Evolutionary conservation across 23 red algal genomes (phyloP), one percentile per base, ranked within the genome.

Genomic region (Pyropia haitanensis): DNA sequence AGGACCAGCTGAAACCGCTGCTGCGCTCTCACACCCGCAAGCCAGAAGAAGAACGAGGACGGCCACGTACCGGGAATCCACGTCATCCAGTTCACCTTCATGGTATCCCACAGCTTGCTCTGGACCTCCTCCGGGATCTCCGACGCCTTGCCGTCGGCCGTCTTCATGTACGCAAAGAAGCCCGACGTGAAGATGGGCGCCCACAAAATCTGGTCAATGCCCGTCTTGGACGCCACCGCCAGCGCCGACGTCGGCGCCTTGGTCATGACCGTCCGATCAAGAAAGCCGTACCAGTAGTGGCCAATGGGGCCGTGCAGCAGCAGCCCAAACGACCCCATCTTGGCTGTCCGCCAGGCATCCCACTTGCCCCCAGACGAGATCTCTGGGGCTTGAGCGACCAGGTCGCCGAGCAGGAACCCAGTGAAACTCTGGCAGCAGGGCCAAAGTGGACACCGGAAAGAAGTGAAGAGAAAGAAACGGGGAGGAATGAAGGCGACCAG

Each of bases 11-110:
- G 39, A 3, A 1, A 13, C 10, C 2, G 39, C 39, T 10, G 39
- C 4, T 46, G 39, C 39, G 5, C 4, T 46, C 39, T 46, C 39
- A 12, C 39, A 46, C 2, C 39, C 2, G 8, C 39, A 7, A 46
- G 13, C 5, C 39, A 13, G 10, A 12, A 12, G 39, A 4, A 46
- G 2, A 12, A 9, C 39, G 39, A 4, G 39, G 4, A 46, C 39
- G 39, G 10, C 39, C 39, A 46, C 39, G 10, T 46, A 46, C 39
- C 39, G 1, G 39, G 9, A 56, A 77, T 64, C 27, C 88, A 98
- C 71, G 91, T 79, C 53, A 75, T 88, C 85, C 94, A 98, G 64
- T 98, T 98, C 53, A 98, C 94, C 50, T 91, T 90, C 85, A 98
- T 87, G 7, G 94, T 98, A 15, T 87, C 86, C 94, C 94, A 98